Conservation (phyloP, 495 filamentous ascomycete genomes). For the Melanomma pulvis-pyrius region DNA sequence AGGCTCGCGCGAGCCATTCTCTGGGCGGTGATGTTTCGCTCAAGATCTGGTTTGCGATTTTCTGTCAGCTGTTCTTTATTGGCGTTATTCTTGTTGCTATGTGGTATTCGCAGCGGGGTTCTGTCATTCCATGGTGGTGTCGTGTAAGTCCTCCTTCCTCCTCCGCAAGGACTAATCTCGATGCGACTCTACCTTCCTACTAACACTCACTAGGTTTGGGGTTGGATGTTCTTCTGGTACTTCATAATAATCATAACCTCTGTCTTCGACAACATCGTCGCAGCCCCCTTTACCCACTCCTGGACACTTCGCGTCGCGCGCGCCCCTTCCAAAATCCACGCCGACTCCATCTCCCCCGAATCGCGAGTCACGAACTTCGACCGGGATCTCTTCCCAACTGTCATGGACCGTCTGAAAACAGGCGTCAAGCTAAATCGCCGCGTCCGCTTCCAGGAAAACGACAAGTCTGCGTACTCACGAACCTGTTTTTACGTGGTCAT, state of each 20-base stretch:
- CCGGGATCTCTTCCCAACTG: background rate
- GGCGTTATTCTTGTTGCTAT: conserved; percentile 20
- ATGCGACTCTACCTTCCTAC: background rate
- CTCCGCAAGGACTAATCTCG: background rate
- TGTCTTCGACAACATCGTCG: conserved; percentile 30
- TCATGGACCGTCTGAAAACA: conserved; percentile 24
- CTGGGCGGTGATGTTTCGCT: conserved; percentile 11
- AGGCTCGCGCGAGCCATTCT: background rate
- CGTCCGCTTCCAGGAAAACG: conserved; percentile 13
- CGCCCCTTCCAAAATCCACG: conserved; percentile 5
- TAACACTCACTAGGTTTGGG: conserved; percentile 13
- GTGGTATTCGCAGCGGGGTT: conserved; percentile 26
- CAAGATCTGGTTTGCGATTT: conserved; percentile 19
- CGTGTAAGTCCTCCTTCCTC: conserved; percentile 21
- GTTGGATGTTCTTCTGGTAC: conserved; percentile 40
- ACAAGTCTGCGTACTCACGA: conserved; percentile 17
- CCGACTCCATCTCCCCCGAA: background rate
- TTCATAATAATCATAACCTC: conserved; percentile 25
- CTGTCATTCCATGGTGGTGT: conserved; percentile 36
- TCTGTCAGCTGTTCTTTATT: conserved; percentile 2
- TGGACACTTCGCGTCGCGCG: conserved; percentile 36
- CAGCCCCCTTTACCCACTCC: conserved; percentile 24
- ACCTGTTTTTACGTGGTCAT: conserved; percentile 35
- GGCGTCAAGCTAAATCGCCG: conserved; percentile 24
- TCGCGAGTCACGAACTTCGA: background rate